These are phyloP conservation scores for Stephania yunnanensis DNA, from an alignment of 164 flowering plant genomes.

Conservation along the genomic window DNA sequence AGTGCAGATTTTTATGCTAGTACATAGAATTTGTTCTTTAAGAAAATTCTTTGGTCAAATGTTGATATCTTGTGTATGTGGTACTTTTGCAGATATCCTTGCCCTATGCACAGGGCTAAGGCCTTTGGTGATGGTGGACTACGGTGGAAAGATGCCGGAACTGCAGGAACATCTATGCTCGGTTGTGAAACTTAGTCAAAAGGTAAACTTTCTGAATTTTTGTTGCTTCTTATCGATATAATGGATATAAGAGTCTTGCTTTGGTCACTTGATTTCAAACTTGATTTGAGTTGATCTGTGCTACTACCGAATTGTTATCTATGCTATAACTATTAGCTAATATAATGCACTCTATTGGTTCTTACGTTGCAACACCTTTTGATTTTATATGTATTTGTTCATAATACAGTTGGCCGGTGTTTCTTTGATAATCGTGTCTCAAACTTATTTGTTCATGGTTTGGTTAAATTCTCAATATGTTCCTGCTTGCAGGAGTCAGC, in stretches of 20 bases:
- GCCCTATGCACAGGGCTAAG: constrained; percentile 78
- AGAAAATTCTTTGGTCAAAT: background rate
- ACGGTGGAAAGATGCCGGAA: constrained; percentile 96
- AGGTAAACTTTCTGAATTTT: constrained; percentile 31
- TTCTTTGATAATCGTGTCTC: background rate
- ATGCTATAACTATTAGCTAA: too few species aligned
- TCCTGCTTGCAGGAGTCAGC: constrained; percentile 51
- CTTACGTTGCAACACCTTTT: too few species aligned
- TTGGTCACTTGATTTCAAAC: background rate
- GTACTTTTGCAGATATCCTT: constrained; percentile 54
- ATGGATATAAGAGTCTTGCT: background rate
- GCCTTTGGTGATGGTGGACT: constrained; percentile 90
- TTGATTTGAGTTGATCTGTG: background rate
- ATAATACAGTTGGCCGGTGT: background rate
- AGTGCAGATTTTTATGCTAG: background rate
- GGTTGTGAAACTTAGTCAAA: constrained; percentile 41
- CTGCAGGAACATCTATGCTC: constrained; percentile 54
- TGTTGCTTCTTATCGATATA: background rate
- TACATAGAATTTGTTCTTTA: background rate
- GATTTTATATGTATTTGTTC: too few species aligned
- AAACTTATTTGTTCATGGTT: background rate
- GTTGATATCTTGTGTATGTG: background rate
- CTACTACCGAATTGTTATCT: background rate
- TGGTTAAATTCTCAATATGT: background rate
- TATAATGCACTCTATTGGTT: too few species aligned